Conservation (phyloP, 2,329 filamentous ascomycete genomes). For the Aspergillus aculeatinus region DNA sequence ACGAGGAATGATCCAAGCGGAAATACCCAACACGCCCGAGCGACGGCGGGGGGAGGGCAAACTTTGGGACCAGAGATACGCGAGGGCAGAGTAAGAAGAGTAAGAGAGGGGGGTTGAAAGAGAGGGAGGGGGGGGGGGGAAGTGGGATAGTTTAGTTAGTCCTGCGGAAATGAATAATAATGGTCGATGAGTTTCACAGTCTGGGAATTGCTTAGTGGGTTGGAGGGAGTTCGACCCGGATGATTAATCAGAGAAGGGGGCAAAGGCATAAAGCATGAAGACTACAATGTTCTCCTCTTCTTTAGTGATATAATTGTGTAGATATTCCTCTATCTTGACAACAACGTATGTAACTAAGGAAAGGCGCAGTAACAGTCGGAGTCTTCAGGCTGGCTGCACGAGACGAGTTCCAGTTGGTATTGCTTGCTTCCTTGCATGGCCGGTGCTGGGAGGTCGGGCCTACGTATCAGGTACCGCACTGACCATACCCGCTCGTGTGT, state of each 20-base stretch:
- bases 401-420: not conserved
- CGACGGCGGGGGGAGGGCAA: constrained; percentile 17
- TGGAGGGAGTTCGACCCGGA: not conserved
- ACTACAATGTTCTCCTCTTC: no score
- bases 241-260: constrained; percentile 2
- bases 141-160: not conserved
- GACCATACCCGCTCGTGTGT: constrained; percentile 17
- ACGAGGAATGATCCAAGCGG: constrained; percentile 16
- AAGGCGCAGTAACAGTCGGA: constrained; percentile 1
- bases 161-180: constrained; percentile 12
- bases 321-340: not conserved
- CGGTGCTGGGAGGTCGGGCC: constrained; percentile 5
- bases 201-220: constrained; percentile 1
- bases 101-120: not conserved
- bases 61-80: constrained; percentile 10
- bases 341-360: not conserved
- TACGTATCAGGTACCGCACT: constrained; percentile 25
- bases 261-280: not conserved
- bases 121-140: not conserved
- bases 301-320: not conserved
- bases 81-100: constrained; percentile 11
- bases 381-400: not conserved
- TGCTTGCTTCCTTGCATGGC: constrained; percentile 9
- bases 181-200: constrained; percentile 11
- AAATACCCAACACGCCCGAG: constrained; percentile 26